Base-by-base conservation (phyloP, 306 rosid species). In the Luffa aegyptiaca region DNA sequence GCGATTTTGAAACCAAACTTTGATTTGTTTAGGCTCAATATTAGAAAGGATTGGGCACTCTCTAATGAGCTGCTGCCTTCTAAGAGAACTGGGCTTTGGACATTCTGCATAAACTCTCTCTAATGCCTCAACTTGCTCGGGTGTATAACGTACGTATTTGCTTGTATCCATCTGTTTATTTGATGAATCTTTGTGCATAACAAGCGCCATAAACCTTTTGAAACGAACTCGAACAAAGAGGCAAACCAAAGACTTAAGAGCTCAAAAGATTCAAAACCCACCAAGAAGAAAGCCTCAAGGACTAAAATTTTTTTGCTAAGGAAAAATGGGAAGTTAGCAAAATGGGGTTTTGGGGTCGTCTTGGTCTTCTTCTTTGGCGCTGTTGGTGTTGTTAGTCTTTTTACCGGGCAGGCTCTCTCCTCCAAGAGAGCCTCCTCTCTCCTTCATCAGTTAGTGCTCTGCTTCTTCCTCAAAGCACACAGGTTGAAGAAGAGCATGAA, bases 1-100 rank as follows among this genome's bases (percentile, higher is more conserved):
- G 79, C 98, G 93, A 71, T 95, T 94, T 76, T 95, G 98, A 79
- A 95, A 95, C 98, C 98, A 95, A 41, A 95, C 97, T 91, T 95
- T 95, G 90, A 95, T 95, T 90, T 95, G 98, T 77, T 95, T 95
- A 0, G 98, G 96, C 75, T 95, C 98, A 85, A 95, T 95, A 56
- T 95, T 91, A 12, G 87, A 87, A 46, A 95, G 97, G 51, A 95
- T 95, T 39, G 97, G 98, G 21, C 97, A 92, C 82, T 95, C 98
- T 58, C 98, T 87, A 17, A 95, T 95, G 82, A 95, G 97, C 58
- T 95, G 98, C 68, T 95, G 98, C 71, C 98, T 92, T 76, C 96
- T 88, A 77, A 92, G 56, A 48, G 98, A 95, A 83, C 96, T 91
- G 3, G 98, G 98, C 86, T 95, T 95, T 1, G 98, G 98, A 65